A percentile compares a stretch with the other conserved stretches of the same genome.
Conservation (phyloP, 345 rosid genomes). For the Chamaenerion angustifolium region DNA sequence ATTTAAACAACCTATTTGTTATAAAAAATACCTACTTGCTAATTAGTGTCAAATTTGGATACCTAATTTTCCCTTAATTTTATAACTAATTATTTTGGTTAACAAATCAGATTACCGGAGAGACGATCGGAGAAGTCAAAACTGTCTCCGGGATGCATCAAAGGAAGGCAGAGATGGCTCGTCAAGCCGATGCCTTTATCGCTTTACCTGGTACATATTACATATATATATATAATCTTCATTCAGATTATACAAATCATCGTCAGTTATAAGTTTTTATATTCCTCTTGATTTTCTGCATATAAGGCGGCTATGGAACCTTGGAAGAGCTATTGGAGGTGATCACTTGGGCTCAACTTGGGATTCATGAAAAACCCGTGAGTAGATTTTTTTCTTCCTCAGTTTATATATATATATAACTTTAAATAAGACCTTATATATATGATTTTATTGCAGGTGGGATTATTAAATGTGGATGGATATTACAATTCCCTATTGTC, state of each 20-base stretch:
- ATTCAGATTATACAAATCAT: no score
- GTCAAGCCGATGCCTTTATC: constrained; percentile 73
- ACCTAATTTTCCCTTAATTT: no score
- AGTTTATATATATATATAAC: no score
- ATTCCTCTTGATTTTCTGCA: no score
- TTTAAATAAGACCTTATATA: no score
- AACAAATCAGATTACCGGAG: constrained; percentile 66
- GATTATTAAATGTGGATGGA: constrained; percentile 64
- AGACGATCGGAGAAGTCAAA: constrained; percentile 51
- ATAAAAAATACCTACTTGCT: no score
- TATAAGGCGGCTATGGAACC: constrained; percentile 44
- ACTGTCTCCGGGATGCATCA: constrained; percentile 71
- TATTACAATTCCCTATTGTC: constrained; percentile 59
- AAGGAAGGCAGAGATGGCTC: constrained; percentile 76
- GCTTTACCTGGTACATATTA: constrained; percentile 44
- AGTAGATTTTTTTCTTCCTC: background rate
- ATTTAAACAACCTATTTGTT: no score
- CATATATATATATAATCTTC: no score
- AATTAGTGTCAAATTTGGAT: no score
- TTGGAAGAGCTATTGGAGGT: constrained; percentile 40
- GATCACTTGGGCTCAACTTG: constrained; percentile 45
- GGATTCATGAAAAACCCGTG: constrained; percentile 47
- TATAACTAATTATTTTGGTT: no score
- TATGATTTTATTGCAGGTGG: no score
- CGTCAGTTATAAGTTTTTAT: no score